A percentile compares a stretch with the other conserved stretches of the same genome.
phyloP scores from a whole-genome alignment of 2,329 filamentous ascomycete genomes.

The Fusarium robinianum region DNA sequence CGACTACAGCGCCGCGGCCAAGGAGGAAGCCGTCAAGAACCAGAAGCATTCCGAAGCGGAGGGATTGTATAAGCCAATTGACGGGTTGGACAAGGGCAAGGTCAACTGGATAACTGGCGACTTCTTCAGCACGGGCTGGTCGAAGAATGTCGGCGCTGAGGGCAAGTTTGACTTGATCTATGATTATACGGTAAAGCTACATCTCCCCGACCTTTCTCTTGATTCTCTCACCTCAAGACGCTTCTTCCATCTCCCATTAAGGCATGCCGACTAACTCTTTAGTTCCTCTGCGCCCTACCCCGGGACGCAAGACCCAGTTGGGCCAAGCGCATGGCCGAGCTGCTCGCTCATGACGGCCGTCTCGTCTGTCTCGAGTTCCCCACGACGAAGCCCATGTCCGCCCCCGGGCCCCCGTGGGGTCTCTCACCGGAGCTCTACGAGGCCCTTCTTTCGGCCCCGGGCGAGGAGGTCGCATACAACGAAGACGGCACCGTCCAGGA shows the following conservation, averaged over 20 bases:
- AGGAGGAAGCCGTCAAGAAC: slow-evolving; percentile 52
- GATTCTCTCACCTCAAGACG: slow-evolving; percentile 1
- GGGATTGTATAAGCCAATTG: slow-evolving; percentile 48
- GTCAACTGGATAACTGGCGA: slow-evolving; percentile 64
- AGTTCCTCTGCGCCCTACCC: slow-evolving; percentile 69
- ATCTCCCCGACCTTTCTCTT: slow-evolving; percentile 1
- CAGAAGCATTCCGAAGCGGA: slow-evolving; percentile 45
- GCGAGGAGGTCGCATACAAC: slow-evolving; percentile 66
- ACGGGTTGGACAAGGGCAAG: slow-evolving; percentile 50
- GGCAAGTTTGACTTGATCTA: slow-evolving; percentile 68
- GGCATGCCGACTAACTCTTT: slow-evolving; percentile 21
- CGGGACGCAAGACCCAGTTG: slow-evolving; percentile 56
- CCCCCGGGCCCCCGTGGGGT: slow-evolving; percentile 74
- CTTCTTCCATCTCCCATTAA: slow-evolving; percentile 1
- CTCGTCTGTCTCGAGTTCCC: slow-evolving; percentile 78
- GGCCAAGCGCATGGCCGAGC: slow-evolving; percentile 56
- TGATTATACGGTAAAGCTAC: slow-evolving; percentile 60
- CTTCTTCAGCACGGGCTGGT: slow-evolving; percentile 68
- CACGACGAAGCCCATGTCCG: slow-evolving; percentile 67
- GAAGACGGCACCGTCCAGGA: slow-evolving; percentile 50
- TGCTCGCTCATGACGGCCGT: slow-evolving; percentile 55
- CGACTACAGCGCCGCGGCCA: slow-evolving; percentile 61
- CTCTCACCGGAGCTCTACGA: slow-evolving; percentile 71
- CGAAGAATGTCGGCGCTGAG: slow-evolving; percentile 46
- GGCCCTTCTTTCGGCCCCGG: slow-evolving; percentile 71